A percentile compares a stretch with the other conserved stretches of the same genome.
These are phyloP conservation scores for Wilcoxina mikolae DNA, from an alignment of 495 filamentous ascomycete species.

Conservation along the genomic window DNA sequence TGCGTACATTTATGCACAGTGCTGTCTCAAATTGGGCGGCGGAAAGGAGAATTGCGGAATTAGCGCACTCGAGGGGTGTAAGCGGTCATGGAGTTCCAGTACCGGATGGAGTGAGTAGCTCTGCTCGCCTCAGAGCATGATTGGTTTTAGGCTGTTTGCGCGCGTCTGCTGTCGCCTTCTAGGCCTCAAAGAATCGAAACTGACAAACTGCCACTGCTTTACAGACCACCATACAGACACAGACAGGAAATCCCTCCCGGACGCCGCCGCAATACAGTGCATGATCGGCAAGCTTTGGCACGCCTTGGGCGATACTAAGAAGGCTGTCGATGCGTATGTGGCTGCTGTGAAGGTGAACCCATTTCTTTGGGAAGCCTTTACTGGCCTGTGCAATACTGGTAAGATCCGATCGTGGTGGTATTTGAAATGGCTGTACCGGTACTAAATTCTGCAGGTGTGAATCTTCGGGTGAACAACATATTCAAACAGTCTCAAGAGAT, in stretches of 20 bases:
- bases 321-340: constrained; percentile 69
- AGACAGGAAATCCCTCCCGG: constrained; percentile 53
- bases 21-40: constrained; percentile 54
- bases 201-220: background rate
- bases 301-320: constrained; percentile 61
- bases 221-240: constrained; percentile 54
- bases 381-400: constrained; percentile 59
- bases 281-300: constrained; percentile 78
- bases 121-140: too few species aligned
- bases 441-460: constrained; percentile 46
- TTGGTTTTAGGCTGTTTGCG: too few species aligned
- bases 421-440: background rate
- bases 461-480: constrained; percentile 64
- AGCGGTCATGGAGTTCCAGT: constrained; percentile 42
- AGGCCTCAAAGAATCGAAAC: background rate
- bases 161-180: too few species aligned
- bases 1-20: constrained; percentile 79
- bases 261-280: constrained; percentile 65
- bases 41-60: constrained; percentile 64
- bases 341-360: constrained; percentile 80
- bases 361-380: constrained; percentile 97
- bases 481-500: constrained; percentile 65
- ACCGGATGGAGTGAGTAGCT: constrained; percentile 35
- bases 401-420: constrained; percentile 4
- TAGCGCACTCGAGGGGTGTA: constrained; percentile 59